Conservation (phyloP, 768 basidiomycete species). For the Leucosporidium scottii region DNA sequence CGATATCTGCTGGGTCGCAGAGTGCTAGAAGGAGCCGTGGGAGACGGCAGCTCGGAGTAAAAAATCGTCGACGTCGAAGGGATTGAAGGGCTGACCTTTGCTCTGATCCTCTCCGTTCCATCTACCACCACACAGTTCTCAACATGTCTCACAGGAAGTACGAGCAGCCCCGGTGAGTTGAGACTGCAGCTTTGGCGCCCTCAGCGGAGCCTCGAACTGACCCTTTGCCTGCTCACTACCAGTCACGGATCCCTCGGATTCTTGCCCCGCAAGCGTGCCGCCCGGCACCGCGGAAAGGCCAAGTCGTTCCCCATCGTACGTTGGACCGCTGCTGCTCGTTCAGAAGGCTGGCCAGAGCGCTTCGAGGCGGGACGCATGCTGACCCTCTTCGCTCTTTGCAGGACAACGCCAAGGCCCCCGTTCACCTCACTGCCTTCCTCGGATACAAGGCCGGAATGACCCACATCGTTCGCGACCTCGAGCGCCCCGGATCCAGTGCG, state of each 20-base stretch:
- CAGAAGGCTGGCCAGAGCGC: neutral
- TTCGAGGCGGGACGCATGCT: constrained; percentile 1
- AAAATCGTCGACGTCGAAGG: too few species aligned
- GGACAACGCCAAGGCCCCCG: constrained; percentile 99
- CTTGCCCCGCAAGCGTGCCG: constrained; percentile 91
- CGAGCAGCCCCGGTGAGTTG: constrained; percentile 34
- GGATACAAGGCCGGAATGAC: constrained; percentile 99
- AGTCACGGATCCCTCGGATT: constrained; percentile 81
- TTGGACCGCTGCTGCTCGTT: constrained; percentile 17
- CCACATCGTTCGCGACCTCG: constrained; percentile 96
- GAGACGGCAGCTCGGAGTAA: too few species aligned
- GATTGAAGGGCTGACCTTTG: too few species aligned
- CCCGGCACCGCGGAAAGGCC: constrained; percentile 96
- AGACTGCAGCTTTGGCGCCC: too few species aligned
- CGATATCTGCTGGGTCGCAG: too few species aligned
- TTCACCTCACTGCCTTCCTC: constrained; percentile 95
- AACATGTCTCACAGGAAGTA: constrained; percentile 36
- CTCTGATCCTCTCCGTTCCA: neutral
- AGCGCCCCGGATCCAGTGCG: constrained; percentile 98
- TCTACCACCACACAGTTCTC: neutral
- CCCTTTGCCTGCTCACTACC: neutral
- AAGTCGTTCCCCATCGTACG: constrained; percentile 97
- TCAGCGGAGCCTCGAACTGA: neutral
- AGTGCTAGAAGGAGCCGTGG: too few species aligned
- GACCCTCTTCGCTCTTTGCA: constrained; percentile 40